Conservation (phyloP, 352 stramenopile genomes). For the Bremia lactucae region DNA sequence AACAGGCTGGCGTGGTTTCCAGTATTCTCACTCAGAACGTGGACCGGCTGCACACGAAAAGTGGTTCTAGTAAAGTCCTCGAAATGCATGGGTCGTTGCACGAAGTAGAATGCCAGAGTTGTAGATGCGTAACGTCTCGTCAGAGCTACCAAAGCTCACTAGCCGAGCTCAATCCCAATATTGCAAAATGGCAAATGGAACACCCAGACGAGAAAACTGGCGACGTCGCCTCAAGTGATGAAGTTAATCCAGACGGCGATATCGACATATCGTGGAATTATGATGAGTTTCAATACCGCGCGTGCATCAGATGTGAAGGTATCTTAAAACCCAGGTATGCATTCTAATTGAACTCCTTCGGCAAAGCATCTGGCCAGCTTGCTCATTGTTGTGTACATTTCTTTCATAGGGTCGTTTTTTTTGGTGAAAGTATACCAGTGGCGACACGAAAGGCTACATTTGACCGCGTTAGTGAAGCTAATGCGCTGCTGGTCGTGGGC, state of each 20-base stretch:
- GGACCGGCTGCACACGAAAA: conserved; percentile 90
- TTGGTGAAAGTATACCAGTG: conserved; percentile 90
- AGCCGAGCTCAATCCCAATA: conserved; percentile 60
- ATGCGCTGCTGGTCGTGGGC: conserved; percentile 88
- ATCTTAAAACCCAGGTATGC: conserved; percentile 66
- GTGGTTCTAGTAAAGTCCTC: conserved; percentile 81
- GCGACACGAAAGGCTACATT: conserved; percentile 58
- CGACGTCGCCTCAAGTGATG: conserved; percentile 66
- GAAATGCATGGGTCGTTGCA: conserved; percentile 92
- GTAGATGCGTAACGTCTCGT: conserved; percentile 60
- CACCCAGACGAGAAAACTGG: conserved; percentile 28
- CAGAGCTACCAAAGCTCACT: conserved; percentile 85
- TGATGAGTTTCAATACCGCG: conserved; percentile 69
- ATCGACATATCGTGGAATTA: conserved; percentile 83
- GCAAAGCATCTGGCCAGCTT: not conserved
- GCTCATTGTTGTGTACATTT: not conserved
- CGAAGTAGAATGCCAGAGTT: conserved; percentile 70
- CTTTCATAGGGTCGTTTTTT: conserved; percentile 88
- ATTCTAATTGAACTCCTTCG: conserved; percentile 1
- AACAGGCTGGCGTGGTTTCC: conserved; percentile 29
- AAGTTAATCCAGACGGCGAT: conserved; percentile 88
- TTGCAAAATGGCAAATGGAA: conserved; percentile 28
- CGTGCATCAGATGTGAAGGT: conserved; percentile 64
- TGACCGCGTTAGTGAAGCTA: conserved; percentile 62
- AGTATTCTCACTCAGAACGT: conserved; percentile 96